These are phyloP conservation scores for Cyclotella baltica DNA, from an alignment of 108 stramenopile genomes.

Conservation along the genomic window DNA sequence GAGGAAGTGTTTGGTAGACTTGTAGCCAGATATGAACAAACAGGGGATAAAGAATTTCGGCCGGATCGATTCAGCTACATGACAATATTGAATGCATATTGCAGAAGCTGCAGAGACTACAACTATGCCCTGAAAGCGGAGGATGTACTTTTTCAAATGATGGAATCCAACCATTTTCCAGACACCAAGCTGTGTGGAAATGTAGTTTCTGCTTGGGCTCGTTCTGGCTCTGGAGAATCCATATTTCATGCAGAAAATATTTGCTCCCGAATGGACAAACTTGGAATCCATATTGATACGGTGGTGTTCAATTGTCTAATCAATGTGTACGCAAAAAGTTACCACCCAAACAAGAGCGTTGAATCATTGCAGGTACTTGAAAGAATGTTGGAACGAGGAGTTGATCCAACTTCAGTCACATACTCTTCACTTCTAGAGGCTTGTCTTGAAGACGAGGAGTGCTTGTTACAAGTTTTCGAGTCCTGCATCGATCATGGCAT, in stretches of 20 bases:
- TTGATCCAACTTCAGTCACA: slow-evolving; percentile 19
- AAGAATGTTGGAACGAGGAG: background rate
- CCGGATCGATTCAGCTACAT: slow-evolving; percentile 4
- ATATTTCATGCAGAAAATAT: background rate
- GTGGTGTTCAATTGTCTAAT: slow-evolving; percentile 12
- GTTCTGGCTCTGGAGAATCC: slow-evolving; percentile 11
- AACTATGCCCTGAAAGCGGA: slow-evolving; percentile 10
- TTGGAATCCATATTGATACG: background rate
- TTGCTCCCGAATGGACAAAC: slow-evolving; percentile 13
- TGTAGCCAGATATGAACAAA: background rate
- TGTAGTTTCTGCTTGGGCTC: slow-evolving; percentile 4
- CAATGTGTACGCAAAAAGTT: slow-evolving; percentile 27
- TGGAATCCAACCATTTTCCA: slow-evolving; percentile 10
- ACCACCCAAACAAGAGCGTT: slow-evolving; percentile 6
- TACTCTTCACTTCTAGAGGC: background rate
- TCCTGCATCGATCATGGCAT: background rate
- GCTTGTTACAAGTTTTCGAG: slow-evolving; percentile 7
- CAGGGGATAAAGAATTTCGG: background rate
- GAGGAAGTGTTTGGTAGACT: background rate
- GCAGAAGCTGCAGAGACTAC: slow-evolving; percentile 3
- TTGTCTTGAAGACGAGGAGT: slow-evolving; percentile 12
- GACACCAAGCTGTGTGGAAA: slow-evolving; percentile 2
- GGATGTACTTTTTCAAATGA: slow-evolving; percentile 13
- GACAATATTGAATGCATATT: background rate
- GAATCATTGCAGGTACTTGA: slow-evolving; percentile 4